Evolutionary conservation across 192 early-diverging fungal species (phyloP).

Genomic region (Backusella australiensis): DNA sequence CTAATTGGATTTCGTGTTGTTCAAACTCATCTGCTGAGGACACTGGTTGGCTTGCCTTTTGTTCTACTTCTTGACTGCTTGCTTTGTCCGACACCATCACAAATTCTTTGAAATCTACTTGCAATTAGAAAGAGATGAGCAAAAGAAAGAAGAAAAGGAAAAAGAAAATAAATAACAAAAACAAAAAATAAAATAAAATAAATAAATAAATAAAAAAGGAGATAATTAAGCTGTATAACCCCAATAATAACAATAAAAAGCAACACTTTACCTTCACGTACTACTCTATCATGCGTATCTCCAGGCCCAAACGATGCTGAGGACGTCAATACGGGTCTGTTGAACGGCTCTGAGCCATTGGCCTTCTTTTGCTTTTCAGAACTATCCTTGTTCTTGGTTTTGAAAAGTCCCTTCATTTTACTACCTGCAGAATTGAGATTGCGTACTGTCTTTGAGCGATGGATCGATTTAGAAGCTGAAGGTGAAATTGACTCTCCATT

Average conservation of each 20-base stretch:
- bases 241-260: not conserved
- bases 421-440: constrained; percentile 26
- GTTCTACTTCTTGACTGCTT: not conserved
- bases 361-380: not conserved
- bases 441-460: constrained; percentile 32
- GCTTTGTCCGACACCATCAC: not conserved
- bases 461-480: constrained; percentile 21
- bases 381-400: constrained; percentile 12
- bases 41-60: not conserved
- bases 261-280: not conserved
- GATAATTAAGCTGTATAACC: not conserved
- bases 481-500: not conserved
- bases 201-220: constrained; percentile 3
- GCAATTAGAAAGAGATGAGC: constrained; percentile 2
- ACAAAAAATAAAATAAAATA: not conserved
- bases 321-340: not conserved
- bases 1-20: not conserved
- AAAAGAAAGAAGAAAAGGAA: not conserved
- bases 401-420: constrained; percentile 28
- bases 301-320: constrained; percentile 11
- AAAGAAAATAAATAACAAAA: constrained; percentile 5
- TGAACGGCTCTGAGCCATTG: not conserved
- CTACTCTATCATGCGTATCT: not conserved
- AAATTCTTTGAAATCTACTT: constrained; percentile 4
- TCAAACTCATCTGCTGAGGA: not conserved